Conservation (phyloP, 2,329 filamentous ascomycete species). For the Monosporascus cannonballus region DNA sequence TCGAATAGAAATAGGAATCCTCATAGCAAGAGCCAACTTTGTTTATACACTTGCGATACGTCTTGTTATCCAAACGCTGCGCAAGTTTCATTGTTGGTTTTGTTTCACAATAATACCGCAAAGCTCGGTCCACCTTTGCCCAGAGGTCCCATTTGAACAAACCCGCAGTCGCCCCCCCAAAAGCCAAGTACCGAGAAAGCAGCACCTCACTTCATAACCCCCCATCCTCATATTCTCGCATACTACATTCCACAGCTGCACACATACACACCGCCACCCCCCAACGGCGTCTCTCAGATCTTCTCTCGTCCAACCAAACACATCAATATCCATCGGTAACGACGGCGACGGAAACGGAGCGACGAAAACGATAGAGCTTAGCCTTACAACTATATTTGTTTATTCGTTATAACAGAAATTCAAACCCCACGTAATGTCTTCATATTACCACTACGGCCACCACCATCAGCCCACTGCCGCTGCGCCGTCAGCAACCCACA, state of each 20-base stretch:
- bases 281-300: conserved; percentile 2
- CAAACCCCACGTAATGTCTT: conserved; percentile 46
- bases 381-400: background rate
- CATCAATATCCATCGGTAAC: conserved; percentile 2
- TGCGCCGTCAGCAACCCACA: conserved; percentile 57
- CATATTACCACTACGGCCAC: conserved; percentile 55
- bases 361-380: background rate
- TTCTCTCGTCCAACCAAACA: conserved; percentile 1
- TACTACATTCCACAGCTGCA: background rate
- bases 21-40: background rate
- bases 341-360: conserved; percentile 9
- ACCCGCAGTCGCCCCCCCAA: background rate
- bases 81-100: conserved; percentile 13
- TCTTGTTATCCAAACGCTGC: background rate
- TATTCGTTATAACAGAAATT: conserved; percentile 2
- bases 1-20: background rate
- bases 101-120: conserved; percentile 15
- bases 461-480: conserved; percentile 52
- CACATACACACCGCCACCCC: conserved; percentile 8
- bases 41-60: background rate
- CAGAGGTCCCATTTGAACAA: background rate
- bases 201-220: conserved; percentile 4
- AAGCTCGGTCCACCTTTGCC: conserved; percentile 7
- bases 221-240: too few relatives aligned
- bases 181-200: background rate